phyloP scores from a whole-genome alignment of 2,329 filamentous ascomycete species.

The Fusarium xylarioides region DNA sequence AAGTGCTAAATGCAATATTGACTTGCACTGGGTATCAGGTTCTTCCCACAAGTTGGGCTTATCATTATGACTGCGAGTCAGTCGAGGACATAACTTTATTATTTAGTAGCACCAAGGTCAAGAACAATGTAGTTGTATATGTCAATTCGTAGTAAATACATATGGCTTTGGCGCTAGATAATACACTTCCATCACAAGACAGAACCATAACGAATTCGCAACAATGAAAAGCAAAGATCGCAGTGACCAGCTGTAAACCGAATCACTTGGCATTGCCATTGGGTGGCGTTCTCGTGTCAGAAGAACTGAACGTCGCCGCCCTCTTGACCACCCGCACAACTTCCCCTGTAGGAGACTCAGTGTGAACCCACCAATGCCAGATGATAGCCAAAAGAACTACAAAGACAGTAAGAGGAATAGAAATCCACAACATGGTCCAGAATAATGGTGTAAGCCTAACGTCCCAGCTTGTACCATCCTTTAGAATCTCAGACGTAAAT shows the following conservation, averaged over 20 bases:
- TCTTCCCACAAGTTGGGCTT: conserved; percentile 17
- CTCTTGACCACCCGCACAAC: conserved; percentile 34
- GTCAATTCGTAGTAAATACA: conserved; percentile 8
- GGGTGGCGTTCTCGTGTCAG: conserved; percentile 13
- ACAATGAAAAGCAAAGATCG: too few species aligned
- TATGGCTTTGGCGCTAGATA: not conserved
- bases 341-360: conserved; percentile 32
- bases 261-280: conserved; percentile 1
- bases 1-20: conserved; percentile 49
- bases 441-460: conserved; percentile 41
- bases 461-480: conserved; percentile 35
- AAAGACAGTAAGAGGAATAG: conserved; percentile 42
- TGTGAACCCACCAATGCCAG: conserved; percentile 45
- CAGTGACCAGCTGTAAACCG: not conserved
- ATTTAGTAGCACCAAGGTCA: conserved; percentile 7
- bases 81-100: not conserved
- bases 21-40: not conserved
- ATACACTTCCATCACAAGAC: not conserved
- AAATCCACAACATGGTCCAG: conserved; percentile 45
- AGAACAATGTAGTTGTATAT: conserved; percentile 11
- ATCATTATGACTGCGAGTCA: conserved; percentile 13
- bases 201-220: not conserved
- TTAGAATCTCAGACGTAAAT: conserved; percentile 32
- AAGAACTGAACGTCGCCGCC: conserved; percentile 34
- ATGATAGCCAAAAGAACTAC: conserved; percentile 37